Conservation (phyloP, 306 rosid species). For the Senna siamea region DNA sequence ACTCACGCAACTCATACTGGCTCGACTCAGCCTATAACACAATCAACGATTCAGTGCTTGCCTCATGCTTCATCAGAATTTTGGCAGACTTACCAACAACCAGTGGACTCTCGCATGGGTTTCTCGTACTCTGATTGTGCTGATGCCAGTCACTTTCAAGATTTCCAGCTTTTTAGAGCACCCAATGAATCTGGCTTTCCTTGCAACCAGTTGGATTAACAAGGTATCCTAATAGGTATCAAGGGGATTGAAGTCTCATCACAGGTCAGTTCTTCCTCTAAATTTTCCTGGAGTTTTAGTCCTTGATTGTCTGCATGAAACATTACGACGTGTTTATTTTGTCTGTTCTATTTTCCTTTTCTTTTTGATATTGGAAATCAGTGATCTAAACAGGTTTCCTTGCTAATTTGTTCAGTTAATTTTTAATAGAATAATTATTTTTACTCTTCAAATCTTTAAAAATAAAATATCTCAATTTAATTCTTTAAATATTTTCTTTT, state of each 20-base stretch:
- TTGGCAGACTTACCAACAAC: slow-evolving; percentile 56
- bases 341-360: not conserved
- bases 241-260: not conserved
- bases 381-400: slow-evolving; percentile 1
- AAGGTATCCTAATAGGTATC: slow-evolving; percentile 1
- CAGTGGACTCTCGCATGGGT: slow-evolving; percentile 31
- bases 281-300: not conserved
- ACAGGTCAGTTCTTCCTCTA: slow-evolving; percentile 25
- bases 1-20: slow-evolving; percentile 21
- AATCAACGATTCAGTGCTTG: slow-evolving; percentile 42
- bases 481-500: too few relatives aligned
- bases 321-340: too few relatives aligned
- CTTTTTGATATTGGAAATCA: not conserved
- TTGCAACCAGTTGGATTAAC: slow-evolving; percentile 53
- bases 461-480: too few relatives aligned
- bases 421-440: not conserved
- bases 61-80: slow-evolving; percentile 51
- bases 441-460: too few relatives aligned
- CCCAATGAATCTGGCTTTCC: slow-evolving; percentile 54
- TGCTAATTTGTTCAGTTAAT: slow-evolving; percentile 15
- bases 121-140: slow-evolving; percentile 44
- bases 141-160: slow-evolving; percentile 53
- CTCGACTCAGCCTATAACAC: slow-evolving; percentile 44
- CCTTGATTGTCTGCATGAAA: slow-evolving; percentile 1
- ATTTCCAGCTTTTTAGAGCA: slow-evolving; percentile 53